Base-by-base conservation (phyloP, 2,329 filamentous ascomycete species). In the Tolypocladium paradoxum region DNA sequence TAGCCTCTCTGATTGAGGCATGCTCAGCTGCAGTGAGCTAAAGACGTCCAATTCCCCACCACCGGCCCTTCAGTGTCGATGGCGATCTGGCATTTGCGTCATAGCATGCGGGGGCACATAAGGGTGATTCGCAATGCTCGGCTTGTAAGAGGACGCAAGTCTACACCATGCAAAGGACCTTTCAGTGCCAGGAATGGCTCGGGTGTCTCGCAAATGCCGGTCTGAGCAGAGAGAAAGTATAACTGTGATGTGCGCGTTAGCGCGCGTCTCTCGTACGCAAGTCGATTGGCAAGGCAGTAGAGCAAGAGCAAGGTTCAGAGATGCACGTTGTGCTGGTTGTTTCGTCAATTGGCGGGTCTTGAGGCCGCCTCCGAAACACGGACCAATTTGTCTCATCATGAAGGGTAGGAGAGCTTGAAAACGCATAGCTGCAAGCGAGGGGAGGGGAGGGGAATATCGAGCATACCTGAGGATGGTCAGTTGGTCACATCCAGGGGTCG, bases 281-380 rank as follows among this genome's bases (percentile, higher is more conserved):
- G 43, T 31, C 18, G 27, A 27, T 11, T 47, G 18, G 8, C 6
- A 55, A 54, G 38, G 34, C 62, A 38, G 33, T 49, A 29, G 22
- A 29, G 35, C 22, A 43, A 20, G 12, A 20, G 27, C 5, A 31
- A 18, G 27, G 33, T 29, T 90, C 87, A 91, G 87, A 88, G 79
- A 71, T 88, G 85, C 87, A 85, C 81, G 77, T 57, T 65, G 67
- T 84, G 77, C 83, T 85, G 81, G 79, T 77, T 76, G 72, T 74
- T 77, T 88, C 88, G 80, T 89, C 88, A 87, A 81, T 70, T 76
- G 74, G 83, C 84, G 86, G 88, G 87, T 91, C 87, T 92, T 92
- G 88, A 90, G 81, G 82, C 86, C 84, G 84, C 85, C 70, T 92
- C 87, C 82, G 88, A 84, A 92, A 93, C 88, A 92, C 87, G 88